These are phyloP conservation scores for Candida pini DNA, from an alignment of 805 yeast genomes.

Conservation along the genomic window DNA sequence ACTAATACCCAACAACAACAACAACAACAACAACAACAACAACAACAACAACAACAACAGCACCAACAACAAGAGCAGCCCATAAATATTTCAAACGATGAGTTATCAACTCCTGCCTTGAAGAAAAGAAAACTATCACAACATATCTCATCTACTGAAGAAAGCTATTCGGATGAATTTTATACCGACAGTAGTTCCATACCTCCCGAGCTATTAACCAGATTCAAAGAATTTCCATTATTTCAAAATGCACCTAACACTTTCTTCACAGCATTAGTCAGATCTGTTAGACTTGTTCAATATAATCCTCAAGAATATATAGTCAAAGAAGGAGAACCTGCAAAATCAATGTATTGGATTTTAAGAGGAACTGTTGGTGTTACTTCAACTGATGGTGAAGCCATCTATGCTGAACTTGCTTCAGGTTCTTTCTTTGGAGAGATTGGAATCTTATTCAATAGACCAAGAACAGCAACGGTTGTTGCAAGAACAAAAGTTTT, in stretches of 20 bases:
- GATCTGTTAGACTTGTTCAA: constrained; percentile 52
- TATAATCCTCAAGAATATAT: constrained; percentile 66
- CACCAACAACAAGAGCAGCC: background rate
- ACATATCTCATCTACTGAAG: background rate
- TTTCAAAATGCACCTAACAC: constrained; percentile 63
- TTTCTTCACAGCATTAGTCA: constrained; percentile 55
- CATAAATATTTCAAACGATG: too few relatives aligned
- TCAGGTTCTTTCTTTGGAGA: constrained; percentile 76
- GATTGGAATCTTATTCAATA: constrained; percentile 66
- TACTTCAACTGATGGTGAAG: constrained; percentile 72
- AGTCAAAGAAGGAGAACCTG: constrained; percentile 65
- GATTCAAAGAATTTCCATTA: constrained; percentile 54
- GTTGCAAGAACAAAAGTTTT: constrained; percentile 63
- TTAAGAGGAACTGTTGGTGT: constrained; percentile 72
- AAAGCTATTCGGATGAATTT: background rate
- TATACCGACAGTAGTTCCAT: constrained; percentile 11
- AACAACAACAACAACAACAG: background rate
- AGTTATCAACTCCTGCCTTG: background rate
- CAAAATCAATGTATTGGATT: constrained; percentile 77
- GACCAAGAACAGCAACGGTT: constrained; percentile 78
- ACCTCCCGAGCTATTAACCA: constrained; percentile 52
- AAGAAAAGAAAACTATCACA: background rate
- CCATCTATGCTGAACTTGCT: constrained; percentile 62
- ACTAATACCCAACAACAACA: background rate
- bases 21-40: background rate